These are phyloP conservation scores for Hymenoscyphus fructigenus DNA, from an alignment of 2,329 filamentous ascomycete genomes.

Conservation along the genomic window DNA sequence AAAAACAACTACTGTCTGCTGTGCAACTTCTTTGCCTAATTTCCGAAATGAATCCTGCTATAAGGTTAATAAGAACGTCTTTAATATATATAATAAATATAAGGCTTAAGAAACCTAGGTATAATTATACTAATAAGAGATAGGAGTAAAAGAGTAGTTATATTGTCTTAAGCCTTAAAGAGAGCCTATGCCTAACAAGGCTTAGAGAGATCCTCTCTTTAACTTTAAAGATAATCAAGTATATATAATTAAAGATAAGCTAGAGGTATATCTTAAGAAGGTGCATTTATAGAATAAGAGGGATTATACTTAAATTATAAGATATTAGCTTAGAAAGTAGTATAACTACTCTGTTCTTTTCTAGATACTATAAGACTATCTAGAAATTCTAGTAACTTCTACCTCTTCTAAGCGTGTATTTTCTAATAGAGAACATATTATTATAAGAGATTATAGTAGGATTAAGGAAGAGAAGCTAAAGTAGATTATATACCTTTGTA, in stretches of 20 bases:
- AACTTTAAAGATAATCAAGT: neutral
- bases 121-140: no score
- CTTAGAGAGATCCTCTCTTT: neutral
- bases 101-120: no score
- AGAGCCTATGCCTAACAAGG: no score
- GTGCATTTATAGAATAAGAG: neutral
- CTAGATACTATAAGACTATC: neutral
- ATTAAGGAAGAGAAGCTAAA: neutral
- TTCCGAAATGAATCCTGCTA: no score
- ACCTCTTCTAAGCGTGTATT: neutral
- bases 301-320: neutral
- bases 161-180: no score
- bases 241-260: neutral
- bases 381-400: neutral
- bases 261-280: neutral
- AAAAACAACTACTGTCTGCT: no score
- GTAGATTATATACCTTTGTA: neutral
- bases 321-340: neutral
- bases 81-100: no score
- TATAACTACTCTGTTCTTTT: neutral
- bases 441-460: neutral
- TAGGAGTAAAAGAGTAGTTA: no score
- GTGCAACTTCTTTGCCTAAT: no score
- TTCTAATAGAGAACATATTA: neutral
- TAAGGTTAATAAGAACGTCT: no score